Evolutionary conservation across 1,284 basidiomycete species (phyloP).

Genomic region (Tetrapyrgos nigripes): DNA sequence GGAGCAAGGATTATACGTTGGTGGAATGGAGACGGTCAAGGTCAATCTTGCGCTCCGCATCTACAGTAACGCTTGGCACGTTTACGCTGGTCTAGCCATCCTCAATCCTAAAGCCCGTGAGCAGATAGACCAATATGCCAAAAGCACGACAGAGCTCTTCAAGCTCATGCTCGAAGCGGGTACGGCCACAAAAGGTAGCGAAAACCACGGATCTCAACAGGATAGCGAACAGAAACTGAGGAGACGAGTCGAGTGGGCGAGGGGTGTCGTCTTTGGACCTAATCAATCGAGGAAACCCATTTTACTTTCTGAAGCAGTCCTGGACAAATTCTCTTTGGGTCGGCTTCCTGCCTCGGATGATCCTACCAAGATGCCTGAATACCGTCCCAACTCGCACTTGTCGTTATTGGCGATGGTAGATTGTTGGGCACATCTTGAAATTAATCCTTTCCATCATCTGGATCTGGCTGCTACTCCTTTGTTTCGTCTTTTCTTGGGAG

Average conservation of each 20-base stretch:
- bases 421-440: constrained; percentile 90
- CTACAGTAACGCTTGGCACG: constrained; percentile 98
- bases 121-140: constrained; percentile 92
- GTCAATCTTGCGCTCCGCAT: constrained; percentile 98
- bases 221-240: constrained; percentile 56
- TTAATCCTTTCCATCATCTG: constrained; percentile 92
- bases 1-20: constrained; percentile 93
- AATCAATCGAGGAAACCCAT: constrained; percentile 63
- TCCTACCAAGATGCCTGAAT: constrained; percentile 32
- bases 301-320: constrained; percentile 84
- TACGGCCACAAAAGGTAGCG: constrained; percentile 22
- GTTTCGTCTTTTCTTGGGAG: constrained; percentile 96
- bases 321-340: constrained; percentile 90
- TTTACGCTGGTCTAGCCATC: constrained; percentile 97
- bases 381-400: constrained; percentile 86
- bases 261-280: constrained; percentile 80
- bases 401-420: constrained; percentile 99
- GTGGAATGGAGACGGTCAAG: constrained; percentile 98
- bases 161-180: constrained; percentile 94
- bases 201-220: constrained; percentile 33
- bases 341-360: constrained; percentile 26
- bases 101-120: constrained; percentile 89
- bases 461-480: constrained; percentile 94
- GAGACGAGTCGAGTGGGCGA: constrained; percentile 78
- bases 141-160: constrained; percentile 88